Conservation (phyloP, 257 asterid genomes). For the Orobanche coerulescens region DNA sequence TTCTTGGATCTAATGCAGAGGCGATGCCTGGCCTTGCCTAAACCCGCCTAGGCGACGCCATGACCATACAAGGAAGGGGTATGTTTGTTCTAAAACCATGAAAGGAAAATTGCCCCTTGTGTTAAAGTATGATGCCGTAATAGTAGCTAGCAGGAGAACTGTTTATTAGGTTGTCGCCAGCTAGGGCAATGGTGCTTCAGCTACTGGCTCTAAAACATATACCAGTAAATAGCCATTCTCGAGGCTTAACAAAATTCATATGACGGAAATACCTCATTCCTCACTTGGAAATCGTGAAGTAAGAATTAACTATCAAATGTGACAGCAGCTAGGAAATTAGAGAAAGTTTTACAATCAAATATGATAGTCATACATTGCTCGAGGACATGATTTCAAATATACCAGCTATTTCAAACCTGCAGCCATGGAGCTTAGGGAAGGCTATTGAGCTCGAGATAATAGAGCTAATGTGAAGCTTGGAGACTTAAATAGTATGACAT, state of each 20-base stretch:
- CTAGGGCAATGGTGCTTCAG: not conserved
- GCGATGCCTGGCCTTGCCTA: too few relatives aligned
- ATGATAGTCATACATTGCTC: not conserved
- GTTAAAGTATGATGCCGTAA: not conserved
- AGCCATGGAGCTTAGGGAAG: not conserved
- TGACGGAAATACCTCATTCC: not conserved
- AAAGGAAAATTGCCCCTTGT: not conserved
- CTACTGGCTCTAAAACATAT: not conserved
- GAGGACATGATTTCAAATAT: not conserved
- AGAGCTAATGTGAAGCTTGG: not conserved
- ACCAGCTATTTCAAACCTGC: not conserved
- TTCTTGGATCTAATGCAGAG: too few relatives aligned
- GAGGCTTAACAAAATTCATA: not conserved
- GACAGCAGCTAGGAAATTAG: not conserved
- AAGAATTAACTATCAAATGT: not conserved
- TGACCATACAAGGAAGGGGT: too few relatives aligned
- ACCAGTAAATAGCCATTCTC: not conserved
- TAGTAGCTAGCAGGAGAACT: not conserved
- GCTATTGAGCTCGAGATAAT: not conserved
- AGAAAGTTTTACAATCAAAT: not conserved
- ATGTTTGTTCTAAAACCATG: not conserved
- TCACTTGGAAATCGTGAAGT: conserved; percentile 3
- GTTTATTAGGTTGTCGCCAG: not conserved
- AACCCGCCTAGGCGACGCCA: too few relatives aligned
- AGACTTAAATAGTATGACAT: not conserved